A percentile compares a stretch with the other conserved stretches of the same genome.
phyloP scores from a whole-genome alignment of 2,329 filamentous ascomycete species.

The Fusarium globosum region DNA sequence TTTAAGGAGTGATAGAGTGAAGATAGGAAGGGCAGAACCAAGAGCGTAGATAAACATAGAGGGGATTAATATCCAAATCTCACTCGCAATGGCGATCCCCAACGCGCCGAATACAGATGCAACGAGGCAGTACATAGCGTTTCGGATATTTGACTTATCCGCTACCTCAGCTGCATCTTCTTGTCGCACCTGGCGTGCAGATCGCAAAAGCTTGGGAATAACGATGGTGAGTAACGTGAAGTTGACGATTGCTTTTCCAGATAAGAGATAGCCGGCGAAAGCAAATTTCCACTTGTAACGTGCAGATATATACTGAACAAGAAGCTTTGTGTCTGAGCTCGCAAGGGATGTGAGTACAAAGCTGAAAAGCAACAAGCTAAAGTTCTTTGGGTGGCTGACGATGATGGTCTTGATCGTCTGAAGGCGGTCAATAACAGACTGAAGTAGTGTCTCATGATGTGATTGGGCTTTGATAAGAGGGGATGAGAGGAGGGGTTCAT shows the following conservation, averaged over 20 bases:
- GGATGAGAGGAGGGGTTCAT: conserved; percentile 53
- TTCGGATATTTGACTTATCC: conserved; percentile 34
- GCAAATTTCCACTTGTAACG: conserved; percentile 60
- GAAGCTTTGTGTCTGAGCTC: conserved; percentile 62
- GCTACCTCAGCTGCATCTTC: not conserved
- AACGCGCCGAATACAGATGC: conserved; percentile 52
- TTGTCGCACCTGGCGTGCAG: not conserved
- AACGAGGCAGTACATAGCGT: conserved; percentile 35
- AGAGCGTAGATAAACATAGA: conserved; percentile 59
- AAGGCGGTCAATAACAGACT: conserved; percentile 35
- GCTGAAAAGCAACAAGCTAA: conserved; percentile 55
- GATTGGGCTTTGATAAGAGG: conserved; percentile 52
- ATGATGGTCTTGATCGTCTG: conserved; percentile 49
- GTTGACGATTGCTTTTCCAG: conserved; percentile 61
- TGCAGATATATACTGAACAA: conserved; percentile 63
- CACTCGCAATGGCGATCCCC: conserved; percentile 54
- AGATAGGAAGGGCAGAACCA: conserved; percentile 61
- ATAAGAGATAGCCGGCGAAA: conserved; percentile 60
- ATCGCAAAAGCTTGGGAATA: conserved; percentile 53
- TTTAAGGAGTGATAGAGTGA: conserved; percentile 61
- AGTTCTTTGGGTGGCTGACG: conserved; percentile 54
- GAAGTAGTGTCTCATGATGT: conserved; percentile 20
- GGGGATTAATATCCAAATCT: conserved; percentile 55
- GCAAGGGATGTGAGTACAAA: conserved; percentile 62
- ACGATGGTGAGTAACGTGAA: conserved; percentile 57